Base-by-base conservation (phyloP, 192 early-diverging fungal species). In the Coemansia aciculifera region DNA sequence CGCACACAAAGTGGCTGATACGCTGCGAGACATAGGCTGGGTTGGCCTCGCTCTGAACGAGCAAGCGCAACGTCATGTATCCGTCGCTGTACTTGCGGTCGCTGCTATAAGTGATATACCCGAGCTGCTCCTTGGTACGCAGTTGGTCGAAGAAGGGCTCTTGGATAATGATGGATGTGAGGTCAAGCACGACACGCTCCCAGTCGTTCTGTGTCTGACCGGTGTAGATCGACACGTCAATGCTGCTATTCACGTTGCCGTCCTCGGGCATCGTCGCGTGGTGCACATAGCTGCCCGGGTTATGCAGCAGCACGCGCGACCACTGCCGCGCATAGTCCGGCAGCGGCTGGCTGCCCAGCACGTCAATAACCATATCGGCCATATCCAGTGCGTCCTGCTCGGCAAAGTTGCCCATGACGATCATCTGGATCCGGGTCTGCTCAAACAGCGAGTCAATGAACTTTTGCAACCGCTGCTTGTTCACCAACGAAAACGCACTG, bases 71-170 rank as follows among this genome's bases (percentile, higher is more conserved):
- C 31, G 90, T 88, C 74, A 94, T 90, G 19, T 84, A 85, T 4
- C 94, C 93, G 31, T 91, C 88, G 62, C 85, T 86, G 77, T 90
- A 90, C 57, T 90, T 73, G 69, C 79, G 79, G 13, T 80, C 48
- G 17, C 78, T 84, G 64, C 86, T 84, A 49, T 76, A 78, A 6
- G 91, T 87, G 23, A 89, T 77, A 69, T 92, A 91, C 2, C 92
- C 92, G 10, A 93, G 85, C 69, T 92, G 89, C 72, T 93, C 91
- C 74, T 98, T 95, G 17, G 97, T 99, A 24, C 97, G 86, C 57
- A 99, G 80, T 67, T 95, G 90, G 80, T 98, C 90, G 78, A 98
- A 99, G 69, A 86, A 91, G 34, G 95, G 94, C 73, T 99, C 96
- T 51, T 90, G 84, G 19, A 89, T 78, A 43, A 99, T 92, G 64